phyloP scores from a whole-genome alignment of 2,329 filamentous ascomycete genomes.

The Clonostachys chloroleuca region DNA sequence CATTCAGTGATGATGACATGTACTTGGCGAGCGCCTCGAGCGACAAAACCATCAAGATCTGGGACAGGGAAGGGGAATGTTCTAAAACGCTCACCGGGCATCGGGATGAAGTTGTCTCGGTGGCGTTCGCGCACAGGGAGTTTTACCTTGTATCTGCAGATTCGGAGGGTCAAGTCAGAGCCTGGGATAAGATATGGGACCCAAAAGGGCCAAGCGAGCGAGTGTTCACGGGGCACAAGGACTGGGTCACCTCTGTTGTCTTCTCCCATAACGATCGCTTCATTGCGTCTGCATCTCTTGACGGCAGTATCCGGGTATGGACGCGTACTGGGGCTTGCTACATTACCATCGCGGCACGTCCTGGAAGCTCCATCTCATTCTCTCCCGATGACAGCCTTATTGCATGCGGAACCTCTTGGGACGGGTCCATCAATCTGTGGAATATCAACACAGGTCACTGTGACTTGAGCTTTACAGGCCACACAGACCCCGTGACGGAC shows the following conservation, averaged over 20 bases:
- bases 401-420: too few species aligned
- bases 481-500: too few species aligned
- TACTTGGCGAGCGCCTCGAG: neutral
- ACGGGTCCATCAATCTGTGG: too few species aligned
- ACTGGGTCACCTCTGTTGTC: constrained; percentile 1
- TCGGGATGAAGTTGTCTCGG: neutral
- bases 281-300: neutral
- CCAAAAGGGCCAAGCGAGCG: too few species aligned
- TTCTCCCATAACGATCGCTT: constrained; percentile 6
- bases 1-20: neutral
- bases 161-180: constrained; percentile 1
- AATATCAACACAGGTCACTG: too few species aligned
- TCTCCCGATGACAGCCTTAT: too few species aligned
- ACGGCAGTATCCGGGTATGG: neutral
- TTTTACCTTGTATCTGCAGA: neutral
- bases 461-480: too few species aligned
- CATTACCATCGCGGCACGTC: too few species aligned
- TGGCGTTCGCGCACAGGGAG: neutral
- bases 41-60: neutral
- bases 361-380: too few species aligned
- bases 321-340: too few species aligned
- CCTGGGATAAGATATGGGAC: neutral
- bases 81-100: neutral
- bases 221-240: constrained; percentile 2
- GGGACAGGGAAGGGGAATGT: neutral